These are phyloP conservation scores for Fusarium tricinctum DNA, from an alignment of 2,329 filamentous ascomycete species.

Conservation along the genomic window DNA sequence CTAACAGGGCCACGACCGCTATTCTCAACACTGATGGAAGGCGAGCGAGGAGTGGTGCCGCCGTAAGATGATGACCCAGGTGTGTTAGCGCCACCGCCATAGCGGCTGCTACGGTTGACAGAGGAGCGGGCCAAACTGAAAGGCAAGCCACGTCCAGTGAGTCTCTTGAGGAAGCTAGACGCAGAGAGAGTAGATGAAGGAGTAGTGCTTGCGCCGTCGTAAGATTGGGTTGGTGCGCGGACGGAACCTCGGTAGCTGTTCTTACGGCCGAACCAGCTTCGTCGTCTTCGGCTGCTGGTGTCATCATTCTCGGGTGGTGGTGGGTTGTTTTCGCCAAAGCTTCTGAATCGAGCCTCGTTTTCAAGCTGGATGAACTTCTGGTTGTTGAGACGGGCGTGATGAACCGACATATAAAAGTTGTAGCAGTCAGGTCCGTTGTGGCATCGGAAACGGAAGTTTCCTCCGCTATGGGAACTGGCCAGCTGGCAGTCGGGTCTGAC, in stretches of 20 bases:
- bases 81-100: constrained; percentile 72
- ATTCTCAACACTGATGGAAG: constrained; percentile 69
- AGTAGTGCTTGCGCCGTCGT: constrained; percentile 79
- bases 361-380: constrained; percentile 83
- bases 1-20: constrained; percentile 69
- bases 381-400: constrained; percentile 91
- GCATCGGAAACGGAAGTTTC: constrained; percentile 92
- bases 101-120: constrained; percentile 68
- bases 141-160: constrained; percentile 76
- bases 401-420: constrained; percentile 86
- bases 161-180: constrained; percentile 83
- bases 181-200: constrained; percentile 73
- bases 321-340: constrained; percentile 71
- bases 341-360: constrained; percentile 78
- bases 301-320: constrained; percentile 63
- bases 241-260: constrained; percentile 75
- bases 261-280: constrained; percentile 73
- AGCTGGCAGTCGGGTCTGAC: constrained; percentile 80
- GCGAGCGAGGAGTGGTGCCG: constrained; percentile 66
- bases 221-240: constrained; percentile 74
- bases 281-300: constrained; percentile 62
- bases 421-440: constrained; percentile 82
- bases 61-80: constrained; percentile 68
- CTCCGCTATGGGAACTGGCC: constrained; percentile 70
- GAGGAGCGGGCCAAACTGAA: constrained; percentile 90